Evolutionary conservation across 2,329 filamentous ascomycete species (phyloP).

Genomic region (Cryphonectria carpinicola): DNA sequence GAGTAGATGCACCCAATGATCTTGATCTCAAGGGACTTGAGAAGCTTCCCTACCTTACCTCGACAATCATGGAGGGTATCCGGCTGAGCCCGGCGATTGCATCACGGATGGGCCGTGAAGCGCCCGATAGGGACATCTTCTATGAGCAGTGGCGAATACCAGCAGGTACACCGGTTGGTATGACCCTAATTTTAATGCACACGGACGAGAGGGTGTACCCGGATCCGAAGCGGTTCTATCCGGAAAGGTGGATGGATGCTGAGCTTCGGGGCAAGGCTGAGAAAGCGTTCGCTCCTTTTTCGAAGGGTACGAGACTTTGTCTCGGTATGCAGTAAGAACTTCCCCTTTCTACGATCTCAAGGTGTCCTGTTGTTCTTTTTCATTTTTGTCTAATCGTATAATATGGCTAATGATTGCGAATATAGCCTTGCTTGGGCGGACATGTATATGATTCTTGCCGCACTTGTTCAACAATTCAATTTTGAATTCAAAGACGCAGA

Average conservation of each 20-base stretch:
- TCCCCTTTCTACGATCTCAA: neutral
- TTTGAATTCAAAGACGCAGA: slow-evolving; percentile 23
- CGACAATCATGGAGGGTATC: slow-evolving; percentile 50
- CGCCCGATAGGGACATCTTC: slow-evolving; percentile 6
- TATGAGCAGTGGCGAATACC: slow-evolving; percentile 32
- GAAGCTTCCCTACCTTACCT: slow-evolving; percentile 45
- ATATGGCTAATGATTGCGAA: neutral
- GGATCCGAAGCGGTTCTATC: slow-evolving; percentile 25
- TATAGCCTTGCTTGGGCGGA: slow-evolving; percentile 32
- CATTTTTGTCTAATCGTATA: neutral
- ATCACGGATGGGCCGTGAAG: slow-evolving; percentile 43
- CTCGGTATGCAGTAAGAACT: slow-evolving; percentile 32
- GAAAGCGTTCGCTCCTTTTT: slow-evolving; percentile 30
- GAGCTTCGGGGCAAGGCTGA: slow-evolving; percentile 26
- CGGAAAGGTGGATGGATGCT: slow-evolving; percentile 17
- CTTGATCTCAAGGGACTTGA: slow-evolving; percentile 1
- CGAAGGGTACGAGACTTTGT: slow-evolving; percentile 33
- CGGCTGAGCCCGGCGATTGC: slow-evolving; percentile 47
- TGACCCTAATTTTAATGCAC: slow-evolving; percentile 35
- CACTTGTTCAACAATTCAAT: slow-evolving; percentile 33
- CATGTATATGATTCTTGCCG: slow-evolving; percentile 33
- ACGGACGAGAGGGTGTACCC: slow-evolving; percentile 33
- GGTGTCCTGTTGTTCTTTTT: no score
- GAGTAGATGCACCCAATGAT: neutral
- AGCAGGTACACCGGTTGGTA: slow-evolving; percentile 36